phyloP scores from a whole-genome alignment of 2,329 filamentous ascomycete genomes.

The Fusarium graminum region DNA sequence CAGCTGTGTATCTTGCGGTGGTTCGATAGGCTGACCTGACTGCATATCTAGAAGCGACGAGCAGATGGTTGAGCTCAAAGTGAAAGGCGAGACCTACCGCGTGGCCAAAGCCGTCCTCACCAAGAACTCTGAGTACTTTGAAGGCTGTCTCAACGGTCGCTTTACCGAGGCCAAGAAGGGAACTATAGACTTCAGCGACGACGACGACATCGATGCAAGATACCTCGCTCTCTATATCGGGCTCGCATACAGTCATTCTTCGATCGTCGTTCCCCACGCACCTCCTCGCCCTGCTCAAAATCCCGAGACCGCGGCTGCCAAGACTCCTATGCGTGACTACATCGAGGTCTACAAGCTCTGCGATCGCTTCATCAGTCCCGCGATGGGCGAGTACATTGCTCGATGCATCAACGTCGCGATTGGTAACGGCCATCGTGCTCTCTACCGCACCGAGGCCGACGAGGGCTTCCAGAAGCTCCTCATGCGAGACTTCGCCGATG shows the following conservation, averaged over 20 bases:
- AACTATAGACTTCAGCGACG: constrained; percentile 45
- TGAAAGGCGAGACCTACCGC: constrained; percentile 49
- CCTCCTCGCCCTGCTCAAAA: constrained; percentile 42
- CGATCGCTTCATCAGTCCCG: constrained; percentile 52
- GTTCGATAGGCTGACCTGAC: constrained; percentile 9
- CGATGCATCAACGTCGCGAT: constrained; percentile 51
- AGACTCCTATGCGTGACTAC: constrained; percentile 51
- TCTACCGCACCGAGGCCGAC: constrained; percentile 49
- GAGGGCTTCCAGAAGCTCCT: constrained; percentile 48
- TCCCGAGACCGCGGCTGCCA: constrained; percentile 47
- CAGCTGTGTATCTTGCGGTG: background rate
- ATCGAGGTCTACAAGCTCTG: constrained; percentile 56
- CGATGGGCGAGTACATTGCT: constrained; percentile 51
- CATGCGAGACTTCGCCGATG: constrained; percentile 55
- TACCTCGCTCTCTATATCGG: constrained; percentile 54
- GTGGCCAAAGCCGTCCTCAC: constrained; percentile 51
- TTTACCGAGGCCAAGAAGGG: constrained; percentile 50
- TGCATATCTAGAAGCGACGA: constrained; percentile 47
- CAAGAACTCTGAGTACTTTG: constrained; percentile 54
- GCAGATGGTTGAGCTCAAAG: constrained; percentile 50
- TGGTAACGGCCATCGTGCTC: constrained; percentile 51
- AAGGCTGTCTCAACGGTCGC: constrained; percentile 46
- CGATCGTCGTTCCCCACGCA: constrained; percentile 51
- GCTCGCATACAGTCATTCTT: constrained; percentile 53
- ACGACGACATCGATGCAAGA: constrained; percentile 51